These are phyloP conservation scores for Flaveria trinervia DNA, from an alignment of 129 eudicot species.

Conservation along the genomic window DNA sequence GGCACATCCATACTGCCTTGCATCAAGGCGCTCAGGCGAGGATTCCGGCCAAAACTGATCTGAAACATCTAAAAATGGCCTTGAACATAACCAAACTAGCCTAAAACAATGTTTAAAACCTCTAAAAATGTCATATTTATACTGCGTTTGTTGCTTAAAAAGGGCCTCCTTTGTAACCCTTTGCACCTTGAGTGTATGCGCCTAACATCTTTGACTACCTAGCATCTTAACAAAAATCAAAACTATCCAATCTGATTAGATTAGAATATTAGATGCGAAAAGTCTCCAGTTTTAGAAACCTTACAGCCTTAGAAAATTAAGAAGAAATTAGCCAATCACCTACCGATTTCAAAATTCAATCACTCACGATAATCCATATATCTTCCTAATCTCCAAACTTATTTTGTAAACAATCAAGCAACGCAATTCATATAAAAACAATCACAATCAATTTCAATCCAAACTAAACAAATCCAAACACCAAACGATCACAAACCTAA, in stretches of 20 bases:
- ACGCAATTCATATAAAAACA: too few species aligned
- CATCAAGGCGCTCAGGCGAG: too few species aligned
- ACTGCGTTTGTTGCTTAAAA: too few species aligned
- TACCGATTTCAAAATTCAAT: not conserved
- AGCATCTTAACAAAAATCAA: not conserved
- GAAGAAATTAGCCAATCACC: not conserved
- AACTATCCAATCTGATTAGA: not conserved
- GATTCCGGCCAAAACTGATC: too few species aligned
- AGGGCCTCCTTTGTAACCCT: too few species aligned
- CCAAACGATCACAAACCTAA: not conserved
- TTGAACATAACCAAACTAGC: too few species aligned
- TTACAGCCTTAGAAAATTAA: not conserved
- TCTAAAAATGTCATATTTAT: too few species aligned
- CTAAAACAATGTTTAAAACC: too few species aligned
- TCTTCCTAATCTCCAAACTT: conserved; percentile 14
- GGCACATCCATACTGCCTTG: too few species aligned
- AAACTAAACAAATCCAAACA: not conserved
- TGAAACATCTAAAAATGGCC: too few species aligned
- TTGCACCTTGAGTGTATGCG: too few species aligned
- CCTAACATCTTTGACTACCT: too few species aligned
- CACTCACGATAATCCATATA: conserved; percentile 12
- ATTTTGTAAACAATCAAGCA: not conserved
- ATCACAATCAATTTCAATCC: not conserved
- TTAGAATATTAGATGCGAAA: not conserved
- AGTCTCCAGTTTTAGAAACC: not conserved